Base-by-base conservation (phyloP, 805 yeast genomes). In the Kregervanrija delftensis region DNA sequence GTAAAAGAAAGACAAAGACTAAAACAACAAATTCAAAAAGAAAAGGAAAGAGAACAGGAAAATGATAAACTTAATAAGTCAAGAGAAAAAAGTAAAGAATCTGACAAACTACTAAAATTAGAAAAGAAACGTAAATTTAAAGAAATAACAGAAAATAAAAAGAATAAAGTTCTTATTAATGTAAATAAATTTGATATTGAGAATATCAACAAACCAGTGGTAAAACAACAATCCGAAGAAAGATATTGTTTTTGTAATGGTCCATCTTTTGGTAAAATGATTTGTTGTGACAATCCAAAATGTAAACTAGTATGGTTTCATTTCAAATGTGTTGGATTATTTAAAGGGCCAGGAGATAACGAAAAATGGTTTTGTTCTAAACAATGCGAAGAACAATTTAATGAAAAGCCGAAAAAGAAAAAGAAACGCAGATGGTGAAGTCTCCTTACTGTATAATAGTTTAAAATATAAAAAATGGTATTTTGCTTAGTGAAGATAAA, bases 301-400 rank as follows among this genome's bases (percentile, higher is more conserved):
- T 93, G 99, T 69, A 81, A 73, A 52, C 40, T 31, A 32, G 96
- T 88, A 61, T 91, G 98, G 98, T 91, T 91, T 67, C 99, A 93
- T 64, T 91, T 90, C 73, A 83, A 81, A 45, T 93, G 99, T 69
- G 96, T 91, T 36, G 96, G 96, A 1, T 69, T 91, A 48, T 81
- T 80, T 14, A 82, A 80, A 42, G 96, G 95, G 4, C 98, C 98
- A 2, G 76, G 78, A 53, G 96, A 93, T 14, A 81, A 82, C 45
- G 37, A 42, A 8, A 46, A 48, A 30, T 91, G 99, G 99, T 90
- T 80, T 61, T 91, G 99, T 67, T 87, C 96, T 0, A 32, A 48
- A 0, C 84, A 82, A 43, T 90, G 98, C 69, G 51, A 53, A 31
- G 44, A 37, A 3, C 35, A 49, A n/a, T 37, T 13, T 35, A 16